Conservation (phyloP, 345 rosid species). For the Pistacia atlantica region DNA sequence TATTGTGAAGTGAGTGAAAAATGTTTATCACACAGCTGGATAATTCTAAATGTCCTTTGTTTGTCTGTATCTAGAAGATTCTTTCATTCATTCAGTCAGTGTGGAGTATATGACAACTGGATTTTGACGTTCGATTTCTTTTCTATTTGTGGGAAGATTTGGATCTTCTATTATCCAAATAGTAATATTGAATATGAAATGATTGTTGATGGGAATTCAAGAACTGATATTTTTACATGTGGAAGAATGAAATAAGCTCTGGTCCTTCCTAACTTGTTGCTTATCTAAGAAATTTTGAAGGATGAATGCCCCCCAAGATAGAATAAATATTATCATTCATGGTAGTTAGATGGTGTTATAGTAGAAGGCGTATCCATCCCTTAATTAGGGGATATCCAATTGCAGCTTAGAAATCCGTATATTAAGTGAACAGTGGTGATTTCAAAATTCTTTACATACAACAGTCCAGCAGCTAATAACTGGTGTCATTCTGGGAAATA, state of each 20-base stretch:
- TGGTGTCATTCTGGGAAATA: too few relatives aligned
- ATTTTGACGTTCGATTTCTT: not conserved
- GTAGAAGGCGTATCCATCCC: too few relatives aligned
- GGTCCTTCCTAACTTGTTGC: not conserved
- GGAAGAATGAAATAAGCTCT: not conserved
- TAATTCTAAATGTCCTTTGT: slow-evolving; percentile 1
- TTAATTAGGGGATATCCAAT: too few relatives aligned
- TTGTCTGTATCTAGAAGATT: slow-evolving; percentile 16
- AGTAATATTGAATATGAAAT: not conserved
- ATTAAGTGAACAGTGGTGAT: too few relatives aligned
- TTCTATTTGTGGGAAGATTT: slow-evolving; percentile 7
- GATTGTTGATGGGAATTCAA: not conserved
- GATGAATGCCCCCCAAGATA: too few relatives aligned
- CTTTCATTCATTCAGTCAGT: not conserved
- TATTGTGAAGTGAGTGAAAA: slow-evolving; percentile 5
- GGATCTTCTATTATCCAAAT: not conserved
- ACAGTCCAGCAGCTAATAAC: too few relatives aligned
- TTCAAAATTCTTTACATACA: too few relatives aligned
- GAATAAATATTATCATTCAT: too few relatives aligned
- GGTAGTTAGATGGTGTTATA: too few relatives aligned
- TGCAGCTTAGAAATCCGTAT: too few relatives aligned
- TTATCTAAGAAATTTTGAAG: not conserved
- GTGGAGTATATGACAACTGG: slow-evolving; percentile 1
- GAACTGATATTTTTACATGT: not conserved
- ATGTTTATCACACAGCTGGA: not conserved